A percentile compares a stretch with the other conserved stretches of the same genome.
Evolutionary conservation across 2,329 filamentous ascomycete genomes (phyloP).

Genomic region (Penicillium vulpinum): DNA sequence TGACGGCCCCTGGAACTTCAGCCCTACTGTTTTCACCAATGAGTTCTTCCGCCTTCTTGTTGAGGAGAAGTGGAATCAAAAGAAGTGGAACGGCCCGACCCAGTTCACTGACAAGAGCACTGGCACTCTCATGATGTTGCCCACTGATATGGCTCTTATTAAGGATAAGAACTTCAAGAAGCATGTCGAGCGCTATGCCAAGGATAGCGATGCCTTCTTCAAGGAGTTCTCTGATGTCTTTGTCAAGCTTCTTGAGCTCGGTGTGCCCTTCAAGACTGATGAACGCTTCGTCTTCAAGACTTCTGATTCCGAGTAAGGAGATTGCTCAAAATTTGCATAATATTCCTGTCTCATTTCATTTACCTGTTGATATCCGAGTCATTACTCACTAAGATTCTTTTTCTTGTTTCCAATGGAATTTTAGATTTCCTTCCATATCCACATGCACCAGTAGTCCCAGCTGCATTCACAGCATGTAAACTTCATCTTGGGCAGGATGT

Average conservation of each 20-base stretch:
- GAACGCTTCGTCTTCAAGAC: constrained; percentile 66
- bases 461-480: neutral
- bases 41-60: constrained; percentile 88
- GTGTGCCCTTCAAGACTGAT: constrained; percentile 78
- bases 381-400: constrained; percentile 3
- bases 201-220: constrained; percentile 90
- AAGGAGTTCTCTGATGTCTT: constrained; percentile 82
- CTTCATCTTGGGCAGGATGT: neutral
- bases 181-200: constrained; percentile 82
- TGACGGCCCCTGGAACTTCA: constrained; percentile 89
- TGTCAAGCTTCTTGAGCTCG: constrained; percentile 85
- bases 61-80: constrained; percentile 88
- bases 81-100: constrained; percentile 87
- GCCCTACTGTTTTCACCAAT: constrained; percentile 87
- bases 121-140: constrained; percentile 95
- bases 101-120: constrained; percentile 87
- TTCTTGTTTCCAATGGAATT: neutral
- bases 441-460: neutral
- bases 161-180: constrained; percentile 84
- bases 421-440: neutral
- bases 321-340: neutral
- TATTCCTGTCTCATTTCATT: neutral
- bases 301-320: constrained; percentile 39
- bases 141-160: constrained; percentile 82
- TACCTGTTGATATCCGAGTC: constrained; percentile 25